Conservation (phyloP, 306 rosid species). For the Acacia melanoxylon region DNA sequence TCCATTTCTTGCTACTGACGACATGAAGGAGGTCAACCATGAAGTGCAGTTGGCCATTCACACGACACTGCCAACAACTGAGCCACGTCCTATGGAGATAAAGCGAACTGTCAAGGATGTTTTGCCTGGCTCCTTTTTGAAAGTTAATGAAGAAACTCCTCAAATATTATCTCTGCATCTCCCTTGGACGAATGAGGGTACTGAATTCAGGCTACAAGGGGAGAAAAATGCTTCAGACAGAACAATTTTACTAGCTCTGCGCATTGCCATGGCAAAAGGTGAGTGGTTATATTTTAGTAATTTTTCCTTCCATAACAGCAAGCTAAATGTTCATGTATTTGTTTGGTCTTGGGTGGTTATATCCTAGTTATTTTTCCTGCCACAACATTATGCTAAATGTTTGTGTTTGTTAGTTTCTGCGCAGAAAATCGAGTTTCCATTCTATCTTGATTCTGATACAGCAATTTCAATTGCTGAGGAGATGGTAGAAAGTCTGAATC, state of each 20-base stretch:
- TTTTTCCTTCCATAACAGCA: not conserved
- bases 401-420: conserved; percentile 56
- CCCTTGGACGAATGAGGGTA: conserved; percentile 40
- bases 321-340: not conserved
- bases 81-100: conserved; percentile 62
- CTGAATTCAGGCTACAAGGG: conserved; percentile 67
- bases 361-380: not conserved
- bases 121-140: conserved; percentile 40
- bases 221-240: conserved; percentile 46
- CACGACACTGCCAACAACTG: conserved; percentile 36
- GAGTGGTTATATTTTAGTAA: conserved; percentile 24
- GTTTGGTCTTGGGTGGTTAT: conserved; percentile 42
- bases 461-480: conserved; percentile 76
- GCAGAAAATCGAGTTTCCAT: conserved; percentile 78
- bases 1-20: conserved; percentile 73
- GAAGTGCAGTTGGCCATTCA: conserved; percentile 26
- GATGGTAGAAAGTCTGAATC: conserved; percentile 88
- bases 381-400: conserved; percentile 11
- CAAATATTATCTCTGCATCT: conserved; percentile 47
- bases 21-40: conserved; percentile 35
- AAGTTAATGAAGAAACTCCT: conserved; percentile 38
- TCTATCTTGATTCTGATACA: conserved; percentile 74
- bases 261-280: conserved; percentile 66
- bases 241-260: conserved; percentile 51
- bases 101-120: conserved; percentile 47